These are phyloP conservation scores for Albizia julibrissin DNA, from an alignment of 306 rosid genomes.

Conservation along the genomic window DNA sequence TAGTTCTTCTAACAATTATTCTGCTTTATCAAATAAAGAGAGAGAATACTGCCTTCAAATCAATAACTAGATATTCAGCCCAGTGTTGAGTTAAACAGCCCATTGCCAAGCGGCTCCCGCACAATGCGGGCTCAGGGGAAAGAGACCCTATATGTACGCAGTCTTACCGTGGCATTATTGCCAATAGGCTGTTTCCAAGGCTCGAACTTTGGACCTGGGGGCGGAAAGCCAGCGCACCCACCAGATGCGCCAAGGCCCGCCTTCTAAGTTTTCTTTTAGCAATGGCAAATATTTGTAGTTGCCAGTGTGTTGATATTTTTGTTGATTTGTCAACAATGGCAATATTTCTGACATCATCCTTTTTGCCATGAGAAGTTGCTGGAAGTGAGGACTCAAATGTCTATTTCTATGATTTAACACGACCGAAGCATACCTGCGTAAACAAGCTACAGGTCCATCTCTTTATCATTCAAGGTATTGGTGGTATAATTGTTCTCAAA, in stretches of 20 bases:
- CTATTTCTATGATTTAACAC: slow-evolving; percentile 91
- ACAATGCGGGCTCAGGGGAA: no score
- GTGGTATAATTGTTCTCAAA: slow-evolving; percentile 19
- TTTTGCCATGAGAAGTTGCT: slow-evolving; percentile 58
- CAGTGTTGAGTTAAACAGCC: background rate
- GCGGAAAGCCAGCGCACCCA: no score
- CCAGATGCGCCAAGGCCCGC: no score
- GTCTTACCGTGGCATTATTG: no score
- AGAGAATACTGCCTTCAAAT: slow-evolving; percentile 2
- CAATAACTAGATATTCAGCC: background rate
- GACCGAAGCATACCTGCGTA: slow-evolving; percentile 90
- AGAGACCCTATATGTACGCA: no score
- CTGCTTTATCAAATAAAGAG: background rate
- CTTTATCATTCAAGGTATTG: background rate
- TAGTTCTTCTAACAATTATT: background rate
- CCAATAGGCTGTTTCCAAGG: no score
- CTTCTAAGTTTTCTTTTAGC: background rate
- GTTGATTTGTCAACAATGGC: background rate
- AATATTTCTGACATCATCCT: slow-evolving; percentile 40
- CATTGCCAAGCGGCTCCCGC: no score
- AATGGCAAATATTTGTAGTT: background rate
- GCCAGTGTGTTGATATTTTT: background rate
- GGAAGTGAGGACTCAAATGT: slow-evolving; percentile 99
- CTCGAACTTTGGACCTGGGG: no score
- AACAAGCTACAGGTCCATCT: slow-evolving; percentile 91